A percentile compares a stretch with the other conserved stretches of the same genome.
Evolutionary conservation across 768 basidiomycete genomes (phyloP).

Genomic region (Phylloporus rhodoxanthus): DNA sequence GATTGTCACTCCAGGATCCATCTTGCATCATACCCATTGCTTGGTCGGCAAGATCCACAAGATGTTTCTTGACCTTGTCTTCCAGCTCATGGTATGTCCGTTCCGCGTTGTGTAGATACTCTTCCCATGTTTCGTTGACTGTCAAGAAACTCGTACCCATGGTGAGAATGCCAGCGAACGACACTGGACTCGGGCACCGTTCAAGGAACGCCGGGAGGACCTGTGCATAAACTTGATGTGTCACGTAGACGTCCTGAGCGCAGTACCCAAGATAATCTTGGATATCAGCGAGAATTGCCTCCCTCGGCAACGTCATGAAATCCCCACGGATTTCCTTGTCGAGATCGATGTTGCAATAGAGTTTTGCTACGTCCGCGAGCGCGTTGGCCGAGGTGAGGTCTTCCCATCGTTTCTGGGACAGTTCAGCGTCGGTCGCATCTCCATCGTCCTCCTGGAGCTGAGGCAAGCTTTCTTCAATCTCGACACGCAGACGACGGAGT

Average conservation of each 20-base stretch:
- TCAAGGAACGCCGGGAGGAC: conserved; percentile 77
- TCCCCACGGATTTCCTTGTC: conserved; percentile 76
- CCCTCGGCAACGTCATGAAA: conserved; percentile 64
- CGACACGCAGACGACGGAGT: conserved; percentile 34
- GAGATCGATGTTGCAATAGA: conserved; percentile 79
- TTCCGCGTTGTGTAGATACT: conserved; percentile 76
- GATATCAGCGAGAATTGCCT: conserved; percentile 58
- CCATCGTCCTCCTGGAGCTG: conserved; percentile 31
- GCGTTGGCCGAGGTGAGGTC: conserved; percentile 90
- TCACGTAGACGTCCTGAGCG: conserved; percentile 76
- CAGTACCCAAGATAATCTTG: conserved; percentile 81
- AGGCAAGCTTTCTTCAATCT: conserved; percentile 39
- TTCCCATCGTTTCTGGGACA: conserved; percentile 72
- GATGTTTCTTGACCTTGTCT: conserved; percentile 49
- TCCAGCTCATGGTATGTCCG: conserved; percentile 65
- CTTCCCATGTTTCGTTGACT: conserved; percentile 86
- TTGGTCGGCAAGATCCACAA: conserved; percentile 65
- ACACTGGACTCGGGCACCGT: conserved; percentile 87
- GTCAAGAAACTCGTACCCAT: conserved; percentile 93
- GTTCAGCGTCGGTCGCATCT: conserved; percentile 39
- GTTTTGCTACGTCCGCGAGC: conserved; percentile 82
- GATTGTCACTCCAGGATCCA: conserved; percentile 61
- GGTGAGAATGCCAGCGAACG: conserved; percentile 82
- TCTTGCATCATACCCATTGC: conserved; percentile 44
- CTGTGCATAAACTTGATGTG: conserved; percentile 70